Evolutionary conservation across 2,329 filamentous ascomycete genomes (phyloP), one percentile per base, ranked within the genome.

Genomic region (Trichoderma afroharzianum): DNA sequence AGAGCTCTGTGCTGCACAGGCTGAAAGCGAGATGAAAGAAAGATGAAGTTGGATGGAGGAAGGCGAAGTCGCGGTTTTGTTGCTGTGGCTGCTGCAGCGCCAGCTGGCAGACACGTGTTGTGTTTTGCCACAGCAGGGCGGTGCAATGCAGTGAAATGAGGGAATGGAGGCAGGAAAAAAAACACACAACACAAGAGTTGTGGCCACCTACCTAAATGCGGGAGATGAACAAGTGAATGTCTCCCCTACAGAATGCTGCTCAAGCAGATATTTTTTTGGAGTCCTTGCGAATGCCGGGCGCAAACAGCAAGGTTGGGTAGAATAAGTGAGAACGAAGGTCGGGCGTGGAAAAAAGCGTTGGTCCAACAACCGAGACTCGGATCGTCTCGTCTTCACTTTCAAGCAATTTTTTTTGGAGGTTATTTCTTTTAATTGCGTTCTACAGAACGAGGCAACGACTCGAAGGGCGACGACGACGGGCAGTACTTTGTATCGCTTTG

Each of bases 181-280:
- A 55, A 55, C 28, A 64, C 39, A 30, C 43, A 61, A 58, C 26
- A 36, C 32, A 15, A 15, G 24, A 39, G 24, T 58, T 53, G 71
- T 66, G 69, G 73, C 18, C 50, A 80, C 86, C 82, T 90, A 91
- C 89, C 88, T 85, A 88, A 82, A 33, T 88, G 88, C 84, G 89
- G 92, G 94, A 97, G 94, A 97, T 93, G 86, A 94, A 97, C 94
- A 97, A 97, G 82, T 91, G 83, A 97, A 97, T 97, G 94, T 94
- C 92, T 97, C 94, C 93, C 94, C 93, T 85, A 85, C 83, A 83
- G 75, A 77, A 78, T 79, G 78, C 78, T 82, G 82, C 79, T 80
- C 80, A 78, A 75, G 73, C 75, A 67, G 69, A 61, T 70, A 58
- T 43, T 58, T 28, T 58, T 61, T 61, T 72, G 62, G 63, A 71